Conservation (phyloP, 2,329 filamentous ascomycete genomes). For the Colletotrichum caudatum region DNA sequence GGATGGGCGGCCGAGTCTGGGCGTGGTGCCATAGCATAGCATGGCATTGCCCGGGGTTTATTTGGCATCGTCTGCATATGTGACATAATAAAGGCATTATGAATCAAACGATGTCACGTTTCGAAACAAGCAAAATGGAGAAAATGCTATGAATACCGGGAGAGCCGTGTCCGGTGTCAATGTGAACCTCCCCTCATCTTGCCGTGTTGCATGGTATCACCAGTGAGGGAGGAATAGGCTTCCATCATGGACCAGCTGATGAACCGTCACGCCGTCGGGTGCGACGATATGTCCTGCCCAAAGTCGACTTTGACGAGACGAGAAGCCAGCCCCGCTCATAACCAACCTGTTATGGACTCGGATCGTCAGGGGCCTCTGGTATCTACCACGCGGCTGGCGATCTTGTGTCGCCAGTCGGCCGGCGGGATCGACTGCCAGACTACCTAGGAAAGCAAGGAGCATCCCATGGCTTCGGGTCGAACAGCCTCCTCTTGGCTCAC, state of each 20-base stretch:
- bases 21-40: neutral
- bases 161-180: neutral
- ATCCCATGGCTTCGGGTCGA: neutral
- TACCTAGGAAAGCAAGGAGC: neutral
- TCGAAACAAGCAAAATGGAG: neutral
- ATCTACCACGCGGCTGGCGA: neutral
- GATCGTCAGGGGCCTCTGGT: neutral
- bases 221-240: neutral
- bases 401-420: no score
- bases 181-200: neutral
- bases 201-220: neutral
- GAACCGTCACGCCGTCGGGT: neutral
- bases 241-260: neutral
- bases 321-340: neutral
- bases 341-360: neutral
- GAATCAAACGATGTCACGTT: constrained; percentile 13
- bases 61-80: neutral
- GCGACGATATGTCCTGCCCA: neutral
- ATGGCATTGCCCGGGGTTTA: constrained; percentile 1
- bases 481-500: no score
- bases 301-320: neutral
- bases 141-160: neutral
- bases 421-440: neutral
- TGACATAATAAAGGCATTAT: constrained; percentile 14
- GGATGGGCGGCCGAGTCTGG: neutral